These are phyloP conservation scores for Fusarium phyllophilum DNA, from an alignment of 2,329 filamentous ascomycete genomes.

Conservation along the genomic window DNA sequence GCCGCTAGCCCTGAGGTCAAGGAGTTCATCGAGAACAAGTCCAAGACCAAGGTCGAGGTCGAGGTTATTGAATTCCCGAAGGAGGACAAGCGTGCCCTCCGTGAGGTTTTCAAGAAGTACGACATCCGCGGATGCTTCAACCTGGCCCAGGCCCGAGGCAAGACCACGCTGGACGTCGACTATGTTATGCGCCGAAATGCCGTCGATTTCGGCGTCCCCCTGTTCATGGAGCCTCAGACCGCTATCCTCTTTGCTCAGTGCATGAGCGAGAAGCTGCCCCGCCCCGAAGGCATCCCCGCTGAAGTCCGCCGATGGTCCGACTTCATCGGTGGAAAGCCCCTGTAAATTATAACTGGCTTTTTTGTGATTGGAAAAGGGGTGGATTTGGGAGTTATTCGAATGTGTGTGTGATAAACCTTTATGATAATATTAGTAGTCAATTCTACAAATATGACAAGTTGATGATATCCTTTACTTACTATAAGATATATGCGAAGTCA, in stretches of 20 bases:
- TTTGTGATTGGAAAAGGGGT: constrained; percentile 36
- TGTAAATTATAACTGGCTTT: constrained; percentile 62
- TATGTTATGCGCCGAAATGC: constrained; percentile 99
- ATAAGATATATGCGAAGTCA: background rate
- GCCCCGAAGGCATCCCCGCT: constrained; percentile 84
- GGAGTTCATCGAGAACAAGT: constrained; percentile 77
- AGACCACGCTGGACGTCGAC: constrained; percentile 88
- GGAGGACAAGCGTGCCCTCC: constrained; percentile 92
- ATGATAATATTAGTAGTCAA: constrained; percentile 11
- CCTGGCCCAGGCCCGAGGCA: constrained; percentile 83
- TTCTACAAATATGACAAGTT: background rate
- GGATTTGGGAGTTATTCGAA: constrained; percentile 16
- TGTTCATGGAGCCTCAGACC: constrained; percentile 99
- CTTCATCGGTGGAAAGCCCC: constrained; percentile 87
- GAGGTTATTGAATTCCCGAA: constrained; percentile 97
- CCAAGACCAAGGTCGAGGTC: constrained; percentile 75
- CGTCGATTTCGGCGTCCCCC: constrained; percentile 95
- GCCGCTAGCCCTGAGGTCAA: constrained; percentile 86
- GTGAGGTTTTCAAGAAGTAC: constrained; percentile 96
- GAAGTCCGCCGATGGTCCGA: constrained; percentile 97
- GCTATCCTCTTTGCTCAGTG: constrained; percentile 95
- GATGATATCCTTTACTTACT: background rate
- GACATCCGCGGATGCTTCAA: constrained; percentile 97
- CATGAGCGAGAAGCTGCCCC: constrained; percentile 95
- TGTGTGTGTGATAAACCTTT: constrained; percentile 16